Evolutionary conservation across 345 rosid species (phyloP).

Genomic region (Syzygium oleosum): DNA sequence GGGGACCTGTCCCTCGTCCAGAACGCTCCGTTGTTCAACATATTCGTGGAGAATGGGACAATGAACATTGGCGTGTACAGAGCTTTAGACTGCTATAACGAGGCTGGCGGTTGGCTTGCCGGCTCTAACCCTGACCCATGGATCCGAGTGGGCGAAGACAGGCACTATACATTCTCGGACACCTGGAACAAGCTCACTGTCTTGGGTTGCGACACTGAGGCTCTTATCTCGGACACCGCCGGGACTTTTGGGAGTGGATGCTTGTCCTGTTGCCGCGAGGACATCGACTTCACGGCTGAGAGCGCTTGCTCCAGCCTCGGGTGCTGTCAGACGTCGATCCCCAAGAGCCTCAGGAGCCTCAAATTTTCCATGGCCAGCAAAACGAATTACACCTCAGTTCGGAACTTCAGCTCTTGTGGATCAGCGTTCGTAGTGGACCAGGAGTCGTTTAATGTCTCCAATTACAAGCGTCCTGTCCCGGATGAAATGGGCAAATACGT

Average conservation of each 20-base stretch:
- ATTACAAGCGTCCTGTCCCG: background rate
- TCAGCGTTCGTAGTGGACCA: background rate
- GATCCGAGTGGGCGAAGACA: fast-evolving
- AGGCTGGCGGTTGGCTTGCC: fast-evolving
- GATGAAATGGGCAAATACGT: background rate
- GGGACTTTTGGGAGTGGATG: background rate
- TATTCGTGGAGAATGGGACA: background rate
- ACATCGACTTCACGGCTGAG: background rate
- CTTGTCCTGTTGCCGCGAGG: background rate
- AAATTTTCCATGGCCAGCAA: no score
- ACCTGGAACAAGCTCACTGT: background rate
- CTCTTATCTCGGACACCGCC: fast-evolving
- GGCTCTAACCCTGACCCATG: background rate
- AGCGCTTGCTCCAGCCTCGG: background rate
- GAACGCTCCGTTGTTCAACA: background rate
- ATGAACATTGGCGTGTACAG: background rate
- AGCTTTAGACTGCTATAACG: background rate
- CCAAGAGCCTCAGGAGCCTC: background rate
- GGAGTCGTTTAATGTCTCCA: background rate
- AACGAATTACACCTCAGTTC: fast-evolving
- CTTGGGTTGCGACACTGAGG: background rate
- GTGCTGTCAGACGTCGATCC: background rate
- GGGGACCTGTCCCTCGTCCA: fast-evolving
- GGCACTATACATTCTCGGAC: background rate
- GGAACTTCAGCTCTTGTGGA: background rate